These are phyloP conservation scores for Alternaria brassicicola DNA, from an alignment of 2,329 filamentous ascomycete species.

Conservation along the genomic window DNA sequence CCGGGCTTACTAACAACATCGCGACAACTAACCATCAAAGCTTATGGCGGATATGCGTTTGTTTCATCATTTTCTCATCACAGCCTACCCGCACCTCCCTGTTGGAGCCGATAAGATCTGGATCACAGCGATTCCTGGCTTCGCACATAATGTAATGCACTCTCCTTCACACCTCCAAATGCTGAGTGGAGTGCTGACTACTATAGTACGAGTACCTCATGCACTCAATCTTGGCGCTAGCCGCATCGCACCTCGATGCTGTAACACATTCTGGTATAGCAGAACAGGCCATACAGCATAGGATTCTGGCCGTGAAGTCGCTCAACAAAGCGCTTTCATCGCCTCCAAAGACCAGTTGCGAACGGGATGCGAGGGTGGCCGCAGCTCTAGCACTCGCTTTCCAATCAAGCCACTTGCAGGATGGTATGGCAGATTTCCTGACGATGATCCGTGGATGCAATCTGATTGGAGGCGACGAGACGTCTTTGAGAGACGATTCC, in stretches of 20 bases:
- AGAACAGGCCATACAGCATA: slow-evolving; percentile 66
- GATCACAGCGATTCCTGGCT: slow-evolving; percentile 69
- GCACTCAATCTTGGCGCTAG: slow-evolving; percentile 71
- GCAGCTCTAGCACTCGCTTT: slow-evolving; percentile 47
- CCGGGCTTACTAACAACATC: slow-evolving; percentile 3
- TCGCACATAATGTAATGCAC: slow-evolving; percentile 67
- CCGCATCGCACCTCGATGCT: slow-evolving; percentile 68
- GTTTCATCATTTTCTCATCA: slow-evolving; percentile 69
- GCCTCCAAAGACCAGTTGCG: slow-evolving; percentile 39
- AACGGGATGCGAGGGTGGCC: slow-evolving; percentile 48
- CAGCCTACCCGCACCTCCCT: slow-evolving; percentile 68
- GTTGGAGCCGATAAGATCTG: slow-evolving; percentile 70
- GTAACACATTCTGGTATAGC: slow-evolving; percentile 58
- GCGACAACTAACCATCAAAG: slow-evolving; percentile 27
- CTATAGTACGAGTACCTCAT: slow-evolving; percentile 68
- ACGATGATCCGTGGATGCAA: slow-evolving; percentile 49
- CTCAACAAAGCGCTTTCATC: slow-evolving; percentile 48
- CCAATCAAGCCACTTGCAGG: slow-evolving; percentile 47
- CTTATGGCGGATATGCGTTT: slow-evolving; percentile 67
- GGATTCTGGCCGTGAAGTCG: slow-evolving; percentile 66
- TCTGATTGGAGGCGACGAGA: slow-evolving; percentile 40
- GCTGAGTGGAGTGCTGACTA: slow-evolving; percentile 11
- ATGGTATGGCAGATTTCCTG: slow-evolving; percentile 46
- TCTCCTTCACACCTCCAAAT: background rate
- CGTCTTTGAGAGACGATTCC: slow-evolving; percentile 27